phyloP scores from a whole-genome alignment of 2,329 filamentous ascomycete species.

The Cladophialophora bantiana region DNA sequence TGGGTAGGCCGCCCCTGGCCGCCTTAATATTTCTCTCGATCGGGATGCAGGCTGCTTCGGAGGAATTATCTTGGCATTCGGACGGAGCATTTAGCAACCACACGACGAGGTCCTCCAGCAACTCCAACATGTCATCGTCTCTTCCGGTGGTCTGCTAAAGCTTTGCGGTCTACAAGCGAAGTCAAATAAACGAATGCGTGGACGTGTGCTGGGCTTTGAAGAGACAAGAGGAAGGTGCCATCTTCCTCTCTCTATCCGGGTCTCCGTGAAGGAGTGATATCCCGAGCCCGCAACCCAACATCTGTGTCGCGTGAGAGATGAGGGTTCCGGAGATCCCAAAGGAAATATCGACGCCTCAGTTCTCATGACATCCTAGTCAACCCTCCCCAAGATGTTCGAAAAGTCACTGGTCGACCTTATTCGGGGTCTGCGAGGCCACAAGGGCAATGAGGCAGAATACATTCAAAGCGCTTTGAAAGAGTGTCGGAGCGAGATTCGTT shows the following conservation, averaged over 20 bases:
- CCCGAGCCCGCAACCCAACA: background rate
- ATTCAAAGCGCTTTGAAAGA: slow-evolving; percentile 92
- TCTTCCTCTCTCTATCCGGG: background rate
- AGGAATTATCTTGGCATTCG: slow-evolving; percentile 4
- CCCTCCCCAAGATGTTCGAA: slow-evolving; percentile 76
- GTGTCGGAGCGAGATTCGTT: slow-evolving; percentile 90
- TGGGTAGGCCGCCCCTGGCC: too few species aligned
- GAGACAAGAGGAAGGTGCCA: background rate
- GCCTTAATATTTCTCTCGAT: too few species aligned
- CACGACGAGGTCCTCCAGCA: slow-evolving; percentile 3
- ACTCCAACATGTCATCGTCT: slow-evolving; percentile 4
- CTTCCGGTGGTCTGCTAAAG: background rate
- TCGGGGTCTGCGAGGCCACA: slow-evolving; percentile 91
- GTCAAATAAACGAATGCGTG: background rate
- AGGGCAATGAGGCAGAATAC: slow-evolving; percentile 93
- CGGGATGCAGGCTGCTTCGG: background rate
- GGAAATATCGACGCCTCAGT: background rate
- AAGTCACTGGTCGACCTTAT: slow-evolving; percentile 99
- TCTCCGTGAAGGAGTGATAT: background rate
- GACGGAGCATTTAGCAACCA: slow-evolving; percentile 10
- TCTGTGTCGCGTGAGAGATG: slow-evolving; percentile 29
- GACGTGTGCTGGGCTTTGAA: background rate
- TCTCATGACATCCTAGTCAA: slow-evolving; percentile 13
- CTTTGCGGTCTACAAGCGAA: background rate
- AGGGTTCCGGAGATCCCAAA: slow-evolving; percentile 16